Evolutionary conservation across 768 basidiomycete species (phyloP), one percentile per base, ranked within the genome.

Genomic region (Trametes gibbosa): DNA sequence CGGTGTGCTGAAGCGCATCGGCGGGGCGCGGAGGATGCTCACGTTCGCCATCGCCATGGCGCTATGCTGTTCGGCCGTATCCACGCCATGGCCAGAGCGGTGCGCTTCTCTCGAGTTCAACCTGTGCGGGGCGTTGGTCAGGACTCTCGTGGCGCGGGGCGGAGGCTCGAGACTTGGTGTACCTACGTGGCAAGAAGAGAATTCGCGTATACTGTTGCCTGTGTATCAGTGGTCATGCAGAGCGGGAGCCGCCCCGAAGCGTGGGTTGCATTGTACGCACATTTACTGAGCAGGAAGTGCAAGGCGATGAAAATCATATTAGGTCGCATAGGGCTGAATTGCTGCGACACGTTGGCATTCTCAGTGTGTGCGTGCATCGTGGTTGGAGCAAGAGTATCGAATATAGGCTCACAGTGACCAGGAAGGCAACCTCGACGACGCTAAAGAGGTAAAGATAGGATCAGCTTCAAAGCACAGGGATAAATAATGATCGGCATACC

Each of bases 291-390:
- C 10, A 63, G 57, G n/a, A 58, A 56, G 35, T 63, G 61, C 35
- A 63, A 23, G 32, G 52, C 50, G 43, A 63, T 51, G 48, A 58
- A 63, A 32, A 63, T 37, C 61, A 63, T 63, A 53, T 63, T 63
- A 24, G 53, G 23, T 3, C 53, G 56, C 52, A 62, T 62, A 32
- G 21, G 40, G 9, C 52, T 49, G 34, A 58, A 54, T 56, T 54
- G 48, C 42, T 37, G 19, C 6, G 34, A 49, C 14, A 19, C 16
- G 19, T 42, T 42, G 3, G 1, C 41, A 19, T 7, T 16, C 41
- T 8, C 7, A 17, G 17, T 42, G 5, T 41, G 5, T 19, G 43
- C 12, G 14, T 12, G 43, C 21, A 4, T 21, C 43, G 8, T 16
- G 7, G 29, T 2, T 9, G 14, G 34, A 6, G 6, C 32, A 35